These are phyloP conservation scores for Prunus mira DNA, from an alignment of 306 rosid species.

Conservation along the genomic window DNA sequence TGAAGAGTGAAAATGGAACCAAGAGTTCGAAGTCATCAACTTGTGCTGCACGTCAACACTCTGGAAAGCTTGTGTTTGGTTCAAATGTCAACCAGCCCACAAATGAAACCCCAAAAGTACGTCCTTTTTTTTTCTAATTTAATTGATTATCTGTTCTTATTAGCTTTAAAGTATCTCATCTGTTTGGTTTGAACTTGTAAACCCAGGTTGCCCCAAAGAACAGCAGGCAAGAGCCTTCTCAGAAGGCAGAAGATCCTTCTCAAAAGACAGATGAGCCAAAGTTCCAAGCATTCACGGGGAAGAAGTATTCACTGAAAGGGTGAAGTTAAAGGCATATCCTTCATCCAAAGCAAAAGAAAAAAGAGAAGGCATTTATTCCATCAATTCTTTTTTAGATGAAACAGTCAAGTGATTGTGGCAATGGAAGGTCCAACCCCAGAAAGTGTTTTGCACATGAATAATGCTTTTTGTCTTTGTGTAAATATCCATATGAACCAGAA, in stretches of 20 bases:
- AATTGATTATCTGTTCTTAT: background rate
- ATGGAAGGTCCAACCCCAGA: background rate
- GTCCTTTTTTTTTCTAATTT: background rate
- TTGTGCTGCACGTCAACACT: constrained; percentile 15
- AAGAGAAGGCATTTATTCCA: background rate
- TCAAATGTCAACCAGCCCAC: constrained; percentile 23
- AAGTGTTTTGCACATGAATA: background rate
- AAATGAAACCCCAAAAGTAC: constrained; percentile 36
- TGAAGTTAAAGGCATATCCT: constrained; percentile 13
- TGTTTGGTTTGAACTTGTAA: constrained; percentile 13
- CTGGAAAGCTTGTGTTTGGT: constrained; percentile 58
- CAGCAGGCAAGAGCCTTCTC: constrained; percentile 25
- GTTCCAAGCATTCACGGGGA: constrained; percentile 56
- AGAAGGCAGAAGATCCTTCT: constrained; percentile 28
- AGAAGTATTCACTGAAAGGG: constrained; percentile 43
- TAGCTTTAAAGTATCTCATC: background rate
- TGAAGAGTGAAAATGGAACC: constrained; percentile 20
- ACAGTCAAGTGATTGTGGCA: background rate
- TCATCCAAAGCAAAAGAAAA: background rate
- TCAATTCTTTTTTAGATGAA: background rate
- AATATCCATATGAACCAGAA: background rate
- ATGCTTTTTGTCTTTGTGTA: constrained; percentile 1
- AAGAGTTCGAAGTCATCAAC: constrained; percentile 28
- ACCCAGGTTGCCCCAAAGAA: constrained; percentile 24
- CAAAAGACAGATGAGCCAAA: constrained; percentile 32